Conservation (phyloP, 2,329 filamentous ascomycete genomes). For the Tolypocladium inflatum region DNA sequence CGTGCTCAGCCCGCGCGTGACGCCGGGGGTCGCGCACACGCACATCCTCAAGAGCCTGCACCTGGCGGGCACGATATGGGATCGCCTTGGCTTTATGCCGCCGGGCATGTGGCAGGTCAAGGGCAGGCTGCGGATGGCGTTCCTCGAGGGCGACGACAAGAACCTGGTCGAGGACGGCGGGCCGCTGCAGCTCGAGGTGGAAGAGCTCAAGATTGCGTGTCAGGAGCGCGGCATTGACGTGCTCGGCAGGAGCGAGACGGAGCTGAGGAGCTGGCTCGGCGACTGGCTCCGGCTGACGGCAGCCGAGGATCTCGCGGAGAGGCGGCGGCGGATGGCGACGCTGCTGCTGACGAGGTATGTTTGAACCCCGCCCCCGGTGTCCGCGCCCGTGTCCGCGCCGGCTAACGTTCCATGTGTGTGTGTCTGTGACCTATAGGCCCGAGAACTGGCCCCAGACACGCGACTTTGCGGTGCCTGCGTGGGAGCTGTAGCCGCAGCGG, state of each 20-base stretch:
- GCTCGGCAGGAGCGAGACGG: conserved; percentile 44
- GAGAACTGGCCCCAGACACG: conserved; percentile 30
- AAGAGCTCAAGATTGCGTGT: conserved; percentile 62
- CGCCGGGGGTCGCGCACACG: conserved; percentile 16
- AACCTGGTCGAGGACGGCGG: conserved; percentile 58
- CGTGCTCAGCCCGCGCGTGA: conserved; percentile 22
- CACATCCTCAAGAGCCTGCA: conserved; percentile 34
- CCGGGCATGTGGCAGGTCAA: conserved; percentile 42
- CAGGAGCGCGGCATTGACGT: conserved; percentile 58
- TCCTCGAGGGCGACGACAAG: conserved; percentile 61
- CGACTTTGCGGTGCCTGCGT: conserved; percentile 31
- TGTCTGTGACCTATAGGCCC: conserved; percentile 13
- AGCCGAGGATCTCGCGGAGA: conserved; percentile 24
- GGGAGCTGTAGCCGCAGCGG: conserved; percentile 22
- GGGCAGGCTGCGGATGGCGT: conserved; percentile 46
- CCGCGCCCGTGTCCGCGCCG: not conserved
- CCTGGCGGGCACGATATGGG: conserved; percentile 39
- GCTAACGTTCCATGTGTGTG: conserved; percentile 5
- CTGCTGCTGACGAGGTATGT: conserved; percentile 32
- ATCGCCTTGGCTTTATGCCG: conserved; percentile 37
- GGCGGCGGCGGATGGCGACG: conserved; percentile 27
- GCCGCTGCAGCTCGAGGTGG: conserved; percentile 39
- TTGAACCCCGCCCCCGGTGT: not conserved
- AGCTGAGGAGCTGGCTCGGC: conserved; percentile 37
- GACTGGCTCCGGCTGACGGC: conserved; percentile 39